Conservation (phyloP, 2,329 filamentous ascomycete genomes). For the Anthostomella pinea region DNA sequence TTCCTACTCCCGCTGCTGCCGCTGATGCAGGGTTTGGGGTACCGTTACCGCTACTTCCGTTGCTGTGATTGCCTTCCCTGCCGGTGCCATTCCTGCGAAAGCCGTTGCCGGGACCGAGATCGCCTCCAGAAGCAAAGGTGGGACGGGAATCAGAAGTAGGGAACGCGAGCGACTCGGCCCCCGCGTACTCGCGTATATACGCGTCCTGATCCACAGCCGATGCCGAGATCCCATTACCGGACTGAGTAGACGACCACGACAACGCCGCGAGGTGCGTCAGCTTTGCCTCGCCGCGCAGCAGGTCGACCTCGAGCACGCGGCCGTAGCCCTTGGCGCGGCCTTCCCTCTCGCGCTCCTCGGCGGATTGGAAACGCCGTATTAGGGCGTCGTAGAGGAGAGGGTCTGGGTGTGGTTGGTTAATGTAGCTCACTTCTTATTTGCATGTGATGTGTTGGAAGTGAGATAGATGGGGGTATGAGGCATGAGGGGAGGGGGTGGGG, state of each 20-base stretch:
- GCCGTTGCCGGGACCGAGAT: too few relatives aligned
- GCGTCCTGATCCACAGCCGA: constrained; percentile 16
- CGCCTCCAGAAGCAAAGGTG: too few relatives aligned
- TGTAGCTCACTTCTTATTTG: too few relatives aligned
- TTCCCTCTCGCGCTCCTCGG: constrained; percentile 70
- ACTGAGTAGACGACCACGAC: constrained; percentile 17
- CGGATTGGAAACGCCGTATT: constrained; percentile 72
- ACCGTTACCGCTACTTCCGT: too few relatives aligned
- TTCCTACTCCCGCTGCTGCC: constrained; percentile 8
- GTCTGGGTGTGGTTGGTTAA: constrained; percentile 50
- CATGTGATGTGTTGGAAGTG: not conserved
- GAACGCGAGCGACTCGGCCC: too few relatives aligned
- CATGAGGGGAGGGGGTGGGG: not conserved
- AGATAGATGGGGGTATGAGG: not conserved
- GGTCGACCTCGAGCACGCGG: constrained; percentile 72
- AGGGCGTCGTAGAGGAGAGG: constrained; percentile 80
- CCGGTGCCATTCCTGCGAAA: too few relatives aligned
- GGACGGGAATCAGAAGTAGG: too few relatives aligned
- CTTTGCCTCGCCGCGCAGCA: constrained; percentile 74
- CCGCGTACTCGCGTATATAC: constrained; percentile 22
- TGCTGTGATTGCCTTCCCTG: too few relatives aligned
- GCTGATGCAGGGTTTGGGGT: constrained; percentile 32
- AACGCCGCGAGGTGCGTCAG: constrained; percentile 52
- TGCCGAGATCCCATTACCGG: constrained; percentile 10
- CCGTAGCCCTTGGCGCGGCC: constrained; percentile 74